Percentiles rank a stretch among this genome's conserved stretches.
Conservation (phyloP, 768 basidiomycete genomes). For the Suillus alpinus region DNA sequence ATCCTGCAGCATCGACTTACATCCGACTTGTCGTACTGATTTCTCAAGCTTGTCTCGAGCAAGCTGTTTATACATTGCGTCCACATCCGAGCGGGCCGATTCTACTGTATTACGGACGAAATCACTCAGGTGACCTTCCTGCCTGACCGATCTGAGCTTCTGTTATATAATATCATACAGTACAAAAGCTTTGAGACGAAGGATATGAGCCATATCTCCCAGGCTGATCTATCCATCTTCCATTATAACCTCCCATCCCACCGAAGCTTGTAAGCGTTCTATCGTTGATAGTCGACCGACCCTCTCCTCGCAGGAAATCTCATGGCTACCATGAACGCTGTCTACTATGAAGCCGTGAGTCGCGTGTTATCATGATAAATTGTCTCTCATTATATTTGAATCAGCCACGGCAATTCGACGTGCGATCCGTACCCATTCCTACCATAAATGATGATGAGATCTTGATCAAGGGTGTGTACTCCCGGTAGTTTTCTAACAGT, state of each 20-base stretch:
- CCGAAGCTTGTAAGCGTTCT: not conserved
- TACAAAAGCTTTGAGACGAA: not conserved
- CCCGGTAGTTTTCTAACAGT: constrained; percentile 7
- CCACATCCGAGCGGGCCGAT: not conserved
- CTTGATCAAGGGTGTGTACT: constrained; percentile 50
- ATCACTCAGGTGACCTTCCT: not conserved
- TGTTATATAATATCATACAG: not conserved
- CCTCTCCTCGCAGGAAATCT: not conserved
- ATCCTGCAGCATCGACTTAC: not conserved
- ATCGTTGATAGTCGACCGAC: not conserved
- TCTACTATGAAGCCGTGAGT: constrained; percentile 44
- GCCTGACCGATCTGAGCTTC: not conserved
- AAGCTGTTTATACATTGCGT: not conserved
- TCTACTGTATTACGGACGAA: not conserved
- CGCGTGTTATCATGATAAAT: not conserved
- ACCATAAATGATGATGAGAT: constrained; percentile 53
- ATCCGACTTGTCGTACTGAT: not conserved
- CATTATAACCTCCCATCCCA: not conserved
- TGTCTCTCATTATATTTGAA: not conserved
- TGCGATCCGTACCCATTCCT: constrained; percentile 51
- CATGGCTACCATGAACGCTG: constrained; percentile 41
- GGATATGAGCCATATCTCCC: constrained; percentile 8
- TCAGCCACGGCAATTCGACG: constrained; percentile 50
- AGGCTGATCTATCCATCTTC: constrained; percentile 9
- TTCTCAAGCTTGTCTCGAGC: not conserved